Evolutionary conservation across 2,329 filamentous ascomycete species (phyloP), one percentile per base, ranked within the genome.

Genomic region (Ophiostoma quercus): DNA sequence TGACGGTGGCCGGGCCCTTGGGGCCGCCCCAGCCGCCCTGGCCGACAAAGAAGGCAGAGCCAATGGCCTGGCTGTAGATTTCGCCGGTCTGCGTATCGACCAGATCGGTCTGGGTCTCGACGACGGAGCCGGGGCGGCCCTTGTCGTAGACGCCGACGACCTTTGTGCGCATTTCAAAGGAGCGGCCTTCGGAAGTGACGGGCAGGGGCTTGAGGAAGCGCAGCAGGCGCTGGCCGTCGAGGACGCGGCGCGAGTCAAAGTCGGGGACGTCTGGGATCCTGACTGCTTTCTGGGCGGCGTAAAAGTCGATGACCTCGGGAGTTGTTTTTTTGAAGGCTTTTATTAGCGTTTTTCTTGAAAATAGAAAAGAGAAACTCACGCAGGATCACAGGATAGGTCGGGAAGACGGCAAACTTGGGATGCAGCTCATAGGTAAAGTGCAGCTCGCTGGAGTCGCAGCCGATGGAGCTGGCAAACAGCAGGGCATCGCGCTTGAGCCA

Each of bases 381-480:
- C 62, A 96, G 87, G 76, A 95, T 87, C 74, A 94, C 85, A 25
- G 92, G 87, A 79, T 96, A 96, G 62, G 93, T 96, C 22, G 94
- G 94, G 80, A 97, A 97, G 75, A 92, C 90, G 72, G 90, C 81
- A 79, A 97, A 97, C 71, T 91, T 85, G 65, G 93, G 92, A 78
- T 97, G 90, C 68, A 96, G 86, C 81, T 97, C 92, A 76, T 93
- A 97, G 81, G 97, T 88, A 78, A 94, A 96, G 78, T 97, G 92
- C 76, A 97, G 87, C 83, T 97, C 94, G 75, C 96, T 89, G n/a
- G 85, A 85, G 14, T 87, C 94, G 77, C 73, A 89, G 70, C 94
- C 94, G 78, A 97, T 94, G 81, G 90, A 94, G 80, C 90, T 90
- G 75, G 94, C 93, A 79, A 97, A 97, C 72, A 98, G 88, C 72